These are phyloP conservation scores for Inosperma sp. DNA, from an alignment of 768 basidiomycete genomes.

Conservation along the genomic window DNA sequence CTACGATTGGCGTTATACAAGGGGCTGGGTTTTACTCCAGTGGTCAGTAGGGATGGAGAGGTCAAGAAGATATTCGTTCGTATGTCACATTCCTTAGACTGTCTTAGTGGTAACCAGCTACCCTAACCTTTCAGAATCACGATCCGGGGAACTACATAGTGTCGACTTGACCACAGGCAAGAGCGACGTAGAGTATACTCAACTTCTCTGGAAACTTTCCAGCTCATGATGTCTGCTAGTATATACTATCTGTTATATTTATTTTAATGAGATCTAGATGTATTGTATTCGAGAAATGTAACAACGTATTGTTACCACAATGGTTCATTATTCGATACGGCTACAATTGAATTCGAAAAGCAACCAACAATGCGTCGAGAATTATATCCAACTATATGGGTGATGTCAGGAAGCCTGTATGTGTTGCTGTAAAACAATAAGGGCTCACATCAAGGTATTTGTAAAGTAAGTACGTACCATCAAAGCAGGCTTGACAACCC, in stretches of 20 bases:
- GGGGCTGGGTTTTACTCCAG: constrained; percentile 66
- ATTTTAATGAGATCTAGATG: constrained; percentile 11
- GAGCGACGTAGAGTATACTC: constrained; percentile 35
- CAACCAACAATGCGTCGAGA: no score
- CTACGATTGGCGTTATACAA: constrained; percentile 65
- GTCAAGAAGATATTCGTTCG: constrained; percentile 63
- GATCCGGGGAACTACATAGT: constrained; percentile 44
- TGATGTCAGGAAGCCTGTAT: neutral
- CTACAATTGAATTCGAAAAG: no score
- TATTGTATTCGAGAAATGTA: neutral
- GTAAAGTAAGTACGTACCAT: constrained; percentile 17
- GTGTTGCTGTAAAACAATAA: constrained; percentile 2
- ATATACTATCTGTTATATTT: constrained; percentile 1
- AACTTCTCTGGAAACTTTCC: constrained; percentile 43
- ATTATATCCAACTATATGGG: neutral
- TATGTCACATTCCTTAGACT: constrained; percentile 33
- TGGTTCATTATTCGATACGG: no score
- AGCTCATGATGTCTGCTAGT: constrained; percentile 33
- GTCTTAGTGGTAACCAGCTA: neutral
- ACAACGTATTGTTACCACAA: constrained; percentile 1
- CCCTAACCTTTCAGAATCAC: constrained; percentile 36
- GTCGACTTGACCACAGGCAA: constrained; percentile 34
- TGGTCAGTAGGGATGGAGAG: constrained; percentile 48
- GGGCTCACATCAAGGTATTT: neutral
- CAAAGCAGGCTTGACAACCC: constrained; percentile 56